Evolutionary conservation across 2,329 filamentous ascomycete genomes (phyloP), one percentile per base, ranked within the genome.

Genomic region (Orbilia oligospora): DNA sequence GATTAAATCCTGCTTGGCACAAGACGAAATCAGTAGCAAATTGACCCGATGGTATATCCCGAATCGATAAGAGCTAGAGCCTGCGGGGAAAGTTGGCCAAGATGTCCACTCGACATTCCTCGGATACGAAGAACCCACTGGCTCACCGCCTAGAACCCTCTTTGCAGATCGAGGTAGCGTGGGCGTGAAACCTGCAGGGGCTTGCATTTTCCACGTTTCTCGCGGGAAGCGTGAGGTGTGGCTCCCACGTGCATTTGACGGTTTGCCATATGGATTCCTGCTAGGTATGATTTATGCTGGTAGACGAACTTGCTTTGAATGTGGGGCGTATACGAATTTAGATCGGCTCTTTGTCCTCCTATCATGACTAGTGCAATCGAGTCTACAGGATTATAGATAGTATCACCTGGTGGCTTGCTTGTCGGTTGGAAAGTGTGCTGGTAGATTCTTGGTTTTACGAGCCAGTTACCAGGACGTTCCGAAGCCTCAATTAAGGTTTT

Each of bases 131-230:
- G 20, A 24, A 12, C 24, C n/a, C 36, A 44, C 20, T 44, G 18
- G 18, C n/a, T 38, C 30, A 58, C 30, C 30, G 18, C 53, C 36
- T 27, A 22, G 55, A 58, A 58, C 55, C 30, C 18, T 58, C 27
- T 8, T n/a, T 61, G 56, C 56, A 61, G 36, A 61, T 61, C 33
- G 10, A 61, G 41, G 56, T 27, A 41, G 36, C 56, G 56, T 61
- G 56, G 56, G 56, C 56, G 24, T 61, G 56, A 61, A 61, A 61
- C 56, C 56, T 41, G 56, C 33, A 44, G 56, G 56, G 56, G 56
- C 56, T 44, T 20, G 56, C 56, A 44, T 61, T 44, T 44, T 44
- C 56, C 56, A 61, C 56, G 56, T 61, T 61, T 61, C 56, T 61
- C 36, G 56, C 36, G 33, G 36, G 22, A 61, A 44, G 14, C 36